Evolutionary conservation across 345 rosid species (phyloP).

Genomic region (Streptanthus diversifolius): DNA sequence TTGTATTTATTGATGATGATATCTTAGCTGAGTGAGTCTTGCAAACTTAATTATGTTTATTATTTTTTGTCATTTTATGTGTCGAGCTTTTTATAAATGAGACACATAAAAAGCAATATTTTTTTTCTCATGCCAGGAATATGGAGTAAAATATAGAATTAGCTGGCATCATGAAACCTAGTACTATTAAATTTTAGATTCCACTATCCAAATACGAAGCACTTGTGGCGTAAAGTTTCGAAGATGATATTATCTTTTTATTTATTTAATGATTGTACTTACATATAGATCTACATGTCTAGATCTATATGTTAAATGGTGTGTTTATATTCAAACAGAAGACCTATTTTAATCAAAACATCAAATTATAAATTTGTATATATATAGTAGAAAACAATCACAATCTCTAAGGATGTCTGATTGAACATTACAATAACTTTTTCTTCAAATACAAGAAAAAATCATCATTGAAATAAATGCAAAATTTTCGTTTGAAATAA

Average conservation of each 20-base stretch:
- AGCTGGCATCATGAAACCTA: constrained; percentile 27
- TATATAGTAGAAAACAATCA: neutral
- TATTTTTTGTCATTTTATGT: constrained; percentile 10
- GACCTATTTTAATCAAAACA: neutral
- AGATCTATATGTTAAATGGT: neutral
- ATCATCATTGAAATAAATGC: neutral
- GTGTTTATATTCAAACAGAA: neutral
- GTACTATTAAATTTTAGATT: constrained; percentile 18
- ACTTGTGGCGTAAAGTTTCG: constrained; percentile 2
- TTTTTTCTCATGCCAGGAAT: neutral
- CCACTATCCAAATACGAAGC: constrained; percentile 26
- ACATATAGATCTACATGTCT: constrained; percentile 1
- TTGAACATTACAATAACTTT: neutral
- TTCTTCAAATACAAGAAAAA: neutral
- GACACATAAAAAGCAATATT: neutral
- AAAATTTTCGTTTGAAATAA: neutral
- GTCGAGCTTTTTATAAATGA: neutral
- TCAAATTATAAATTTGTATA: neutral
- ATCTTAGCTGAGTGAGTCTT: constrained; percentile 15
- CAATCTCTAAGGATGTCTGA: neutral
- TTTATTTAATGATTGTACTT: neutral
- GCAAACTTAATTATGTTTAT: neutral
- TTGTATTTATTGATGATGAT: constrained; percentile 1
- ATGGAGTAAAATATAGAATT: constrained; percentile 23
- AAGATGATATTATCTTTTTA: neutral